Conservation (phyloP, 176 grass and related monocot genomes). For the Oryza glaberrima region DNA sequence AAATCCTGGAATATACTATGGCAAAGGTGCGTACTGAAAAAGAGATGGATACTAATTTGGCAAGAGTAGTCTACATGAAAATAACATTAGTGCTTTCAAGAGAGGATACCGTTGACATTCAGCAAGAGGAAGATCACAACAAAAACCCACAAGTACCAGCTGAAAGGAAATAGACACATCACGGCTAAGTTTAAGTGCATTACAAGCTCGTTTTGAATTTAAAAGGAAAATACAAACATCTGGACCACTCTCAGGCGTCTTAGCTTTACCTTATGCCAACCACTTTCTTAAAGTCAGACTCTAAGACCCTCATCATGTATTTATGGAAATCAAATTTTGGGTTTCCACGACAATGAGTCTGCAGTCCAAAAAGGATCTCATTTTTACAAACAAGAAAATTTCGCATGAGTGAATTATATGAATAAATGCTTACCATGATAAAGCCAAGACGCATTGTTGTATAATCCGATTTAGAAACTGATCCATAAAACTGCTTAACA, state of each 20-base stretch:
- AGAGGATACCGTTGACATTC: constrained; percentile 79
- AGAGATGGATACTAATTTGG: background rate
- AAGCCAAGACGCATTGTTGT: constrained; percentile 85
- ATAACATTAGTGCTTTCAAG: background rate
- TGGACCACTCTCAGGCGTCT: background rate
- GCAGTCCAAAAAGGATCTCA: constrained; percentile 16
- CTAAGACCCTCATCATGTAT: constrained; percentile 88
- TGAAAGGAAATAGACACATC: constrained; percentile 35
- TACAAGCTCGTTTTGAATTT: constrained; percentile 4
- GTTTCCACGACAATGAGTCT: constrained; percentile 76
- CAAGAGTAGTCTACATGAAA: background rate
- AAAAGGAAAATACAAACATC: constrained; percentile 31
- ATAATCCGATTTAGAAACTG: constrained; percentile 76
- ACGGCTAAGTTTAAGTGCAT: constrained; percentile 1
- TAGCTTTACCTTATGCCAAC: constrained; percentile 90
- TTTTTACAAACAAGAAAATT: constrained; percentile 24
- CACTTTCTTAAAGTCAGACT: constrained; percentile 97
- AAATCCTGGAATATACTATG: constrained; percentile 5
- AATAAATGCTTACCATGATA: constrained; percentile 72
- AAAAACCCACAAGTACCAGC: constrained; percentile 95
- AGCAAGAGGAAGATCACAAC: constrained; percentile 91
- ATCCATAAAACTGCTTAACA: constrained; percentile 80
- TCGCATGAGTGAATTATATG: constrained; percentile 9
- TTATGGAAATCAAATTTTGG: constrained; percentile 93
- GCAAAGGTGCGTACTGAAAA: background rate